Evolutionary conservation across 2,329 filamentous ascomycete species (phyloP).

Genomic region (Colletotrichum horii): DNA sequence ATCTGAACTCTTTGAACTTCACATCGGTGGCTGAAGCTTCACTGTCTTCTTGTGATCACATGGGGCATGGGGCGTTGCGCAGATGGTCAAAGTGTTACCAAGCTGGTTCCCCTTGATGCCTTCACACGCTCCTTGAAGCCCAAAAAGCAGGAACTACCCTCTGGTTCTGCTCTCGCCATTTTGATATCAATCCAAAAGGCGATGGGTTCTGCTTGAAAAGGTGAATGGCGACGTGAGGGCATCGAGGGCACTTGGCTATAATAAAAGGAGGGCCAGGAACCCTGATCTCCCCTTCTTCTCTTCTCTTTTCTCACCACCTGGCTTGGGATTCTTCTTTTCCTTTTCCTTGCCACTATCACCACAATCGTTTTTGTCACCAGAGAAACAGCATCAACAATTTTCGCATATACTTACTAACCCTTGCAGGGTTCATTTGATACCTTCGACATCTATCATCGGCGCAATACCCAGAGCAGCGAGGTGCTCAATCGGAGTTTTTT

Average conservation of each 20-base stretch:
- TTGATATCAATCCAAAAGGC: background rate
- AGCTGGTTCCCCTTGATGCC: background rate
- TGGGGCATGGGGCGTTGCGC: background rate
- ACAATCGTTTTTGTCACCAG: background rate
- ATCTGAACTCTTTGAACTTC: background rate
- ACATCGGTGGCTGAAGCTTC: background rate
- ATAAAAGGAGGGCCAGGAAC: background rate
- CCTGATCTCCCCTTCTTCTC: background rate
- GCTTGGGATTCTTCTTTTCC: background rate
- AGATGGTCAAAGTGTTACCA: no score
- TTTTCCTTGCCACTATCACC: background rate
- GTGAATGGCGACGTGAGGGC: background rate
- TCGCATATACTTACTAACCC: background rate
- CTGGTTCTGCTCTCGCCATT: background rate
- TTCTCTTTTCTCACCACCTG: background rate
- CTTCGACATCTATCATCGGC: background rate
- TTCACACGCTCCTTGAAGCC: background rate
- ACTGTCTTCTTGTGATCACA: background rate
- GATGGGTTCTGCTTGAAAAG: background rate
- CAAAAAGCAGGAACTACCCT: background rate
- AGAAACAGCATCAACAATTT: background rate
- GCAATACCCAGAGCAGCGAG: background rate
- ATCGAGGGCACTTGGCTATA: background rate
- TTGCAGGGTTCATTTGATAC: background rate
- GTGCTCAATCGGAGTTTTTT: background rate